Conservation (phyloP, 2,329 filamentous ascomycete genomes). For the Nemania serpens region DNA sequence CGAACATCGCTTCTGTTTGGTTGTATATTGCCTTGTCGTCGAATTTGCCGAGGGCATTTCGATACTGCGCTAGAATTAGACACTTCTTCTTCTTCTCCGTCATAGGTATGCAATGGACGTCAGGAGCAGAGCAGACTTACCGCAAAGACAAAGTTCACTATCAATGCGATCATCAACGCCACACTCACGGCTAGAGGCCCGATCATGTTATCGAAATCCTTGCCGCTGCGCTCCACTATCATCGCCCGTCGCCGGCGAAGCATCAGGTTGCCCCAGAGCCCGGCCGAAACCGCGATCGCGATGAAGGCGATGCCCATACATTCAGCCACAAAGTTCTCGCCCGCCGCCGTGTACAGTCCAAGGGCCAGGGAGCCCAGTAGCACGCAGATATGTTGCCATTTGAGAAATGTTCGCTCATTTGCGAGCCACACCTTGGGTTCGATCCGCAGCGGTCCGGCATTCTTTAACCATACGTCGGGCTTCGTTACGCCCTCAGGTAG, state of each 20-base stretch:
- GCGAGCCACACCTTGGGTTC: conserved; percentile 99
- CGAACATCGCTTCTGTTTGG: conserved; percentile 30
- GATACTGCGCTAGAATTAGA: conserved; percentile 42
- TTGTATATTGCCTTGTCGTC: conserved; percentile 27
- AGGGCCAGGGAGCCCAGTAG: conserved; percentile 83
- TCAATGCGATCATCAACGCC: conserved; percentile 76
- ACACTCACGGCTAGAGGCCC: conserved; percentile 84
- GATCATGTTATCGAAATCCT: conserved; percentile 87
- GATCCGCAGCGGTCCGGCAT: conserved; percentile 86
- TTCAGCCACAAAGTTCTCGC: conserved; percentile 75
- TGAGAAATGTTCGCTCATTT: conserved; percentile 97
- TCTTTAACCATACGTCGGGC: conserved; percentile 90
- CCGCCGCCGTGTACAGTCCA: conserved; percentile 86
- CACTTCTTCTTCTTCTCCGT: conserved; percentile 33
- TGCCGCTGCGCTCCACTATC: conserved; percentile 84
- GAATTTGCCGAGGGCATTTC: conserved; percentile 37
- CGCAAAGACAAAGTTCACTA: conserved; percentile 89
- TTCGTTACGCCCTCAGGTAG: conserved; percentile 88
- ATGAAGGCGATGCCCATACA: conserved; percentile 84
- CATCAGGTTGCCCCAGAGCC: conserved; percentile 85
- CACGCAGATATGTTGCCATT: conserved; percentile 95
- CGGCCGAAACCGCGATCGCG: conserved; percentile 78
- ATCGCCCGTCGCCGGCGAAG: conserved; percentile 75
- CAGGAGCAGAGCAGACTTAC: conserved; percentile 48
- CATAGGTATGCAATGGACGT: neutral